Conservation (phyloP, 805 yeast genomes). For the Gaillardinia entomophila region DNA sequence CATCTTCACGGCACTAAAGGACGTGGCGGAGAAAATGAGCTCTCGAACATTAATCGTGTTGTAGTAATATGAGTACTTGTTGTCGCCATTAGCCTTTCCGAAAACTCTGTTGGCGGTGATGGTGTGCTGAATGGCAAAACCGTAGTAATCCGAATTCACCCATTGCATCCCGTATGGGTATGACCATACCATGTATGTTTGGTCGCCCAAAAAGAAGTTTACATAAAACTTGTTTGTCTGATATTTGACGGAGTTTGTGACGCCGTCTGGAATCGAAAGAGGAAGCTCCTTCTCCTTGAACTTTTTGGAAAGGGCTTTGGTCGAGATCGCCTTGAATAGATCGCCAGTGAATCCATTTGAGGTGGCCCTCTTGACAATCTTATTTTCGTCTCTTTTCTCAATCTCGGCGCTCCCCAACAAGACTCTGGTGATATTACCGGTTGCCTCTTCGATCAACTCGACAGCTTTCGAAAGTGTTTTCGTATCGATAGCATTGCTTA, state of each 20-base stretch:
- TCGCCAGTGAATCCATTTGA: background rate
- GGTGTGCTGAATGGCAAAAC: constrained; percentile 7
- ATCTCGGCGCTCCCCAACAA: too few species aligned
- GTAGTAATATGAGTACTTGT: constrained; percentile 1
- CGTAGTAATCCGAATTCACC: constrained; percentile 3
- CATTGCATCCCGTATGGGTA: constrained; percentile 9
- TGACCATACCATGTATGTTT: constrained; percentile 4
- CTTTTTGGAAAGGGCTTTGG: background rate
- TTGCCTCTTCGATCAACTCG: background rate
- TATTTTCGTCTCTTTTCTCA: background rate
- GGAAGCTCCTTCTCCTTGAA: background rate
- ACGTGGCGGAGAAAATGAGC: background rate
- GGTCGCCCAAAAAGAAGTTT: constrained; percentile 8
- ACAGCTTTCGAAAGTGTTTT: background rate
- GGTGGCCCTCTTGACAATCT: background rate
- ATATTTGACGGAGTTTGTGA: constrained; percentile 3
- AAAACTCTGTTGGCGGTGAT: constrained; percentile 1
- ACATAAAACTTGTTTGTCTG: constrained; percentile 12
- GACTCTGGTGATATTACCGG: background rate
- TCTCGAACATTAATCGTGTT: background rate
- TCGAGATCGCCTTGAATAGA: background rate
- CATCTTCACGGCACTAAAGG: background rate
- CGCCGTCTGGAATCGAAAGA: constrained; percentile 1
- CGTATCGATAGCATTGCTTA: background rate
- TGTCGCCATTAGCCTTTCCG: constrained; percentile 2